Percentiles rank a stretch among this genome's conserved stretches.
Evolutionary conservation across 192 early-diverging fungal species (phyloP).

Genomic region (Phycomyces blakesleeanus): DNA sequence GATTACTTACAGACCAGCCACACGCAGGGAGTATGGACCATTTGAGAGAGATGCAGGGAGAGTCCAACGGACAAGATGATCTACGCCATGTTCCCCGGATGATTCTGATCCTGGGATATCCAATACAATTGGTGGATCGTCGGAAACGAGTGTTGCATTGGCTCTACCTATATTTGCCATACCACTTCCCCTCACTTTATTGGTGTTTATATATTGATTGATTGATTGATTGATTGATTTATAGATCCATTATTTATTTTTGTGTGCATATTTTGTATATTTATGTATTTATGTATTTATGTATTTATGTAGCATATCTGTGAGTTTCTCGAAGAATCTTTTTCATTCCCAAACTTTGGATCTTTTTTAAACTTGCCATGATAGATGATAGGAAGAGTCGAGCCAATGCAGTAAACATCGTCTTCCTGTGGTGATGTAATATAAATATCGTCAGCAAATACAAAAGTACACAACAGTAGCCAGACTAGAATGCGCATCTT

Average conservation of each 20-base stretch:
- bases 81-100: background rate
- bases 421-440: background rate
- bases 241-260: too few species aligned
- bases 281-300: too few species aligned
- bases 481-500: background rate
- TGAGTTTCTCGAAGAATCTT: too few species aligned
- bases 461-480: background rate
- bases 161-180: background rate
- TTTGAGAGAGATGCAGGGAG: constrained; percentile 3
- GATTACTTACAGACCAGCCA: constrained; percentile 15
- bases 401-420: background rate
- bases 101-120: background rate
- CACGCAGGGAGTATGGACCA: constrained; percentile 5
- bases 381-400: background rate
- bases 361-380: background rate
- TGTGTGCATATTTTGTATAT: too few species aligned
- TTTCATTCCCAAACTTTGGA: too few species aligned
- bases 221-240: too few species aligned
- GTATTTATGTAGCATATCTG: too few species aligned
- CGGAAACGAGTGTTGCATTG: background rate
- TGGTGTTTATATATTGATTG: too few species aligned
- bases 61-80: background rate
- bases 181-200: background rate
- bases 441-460: background rate
- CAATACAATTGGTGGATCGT: background rate